phyloP scores from a whole-genome alignment of 2,329 filamentous ascomycete species.

The Xylaria sp. region DNA sequence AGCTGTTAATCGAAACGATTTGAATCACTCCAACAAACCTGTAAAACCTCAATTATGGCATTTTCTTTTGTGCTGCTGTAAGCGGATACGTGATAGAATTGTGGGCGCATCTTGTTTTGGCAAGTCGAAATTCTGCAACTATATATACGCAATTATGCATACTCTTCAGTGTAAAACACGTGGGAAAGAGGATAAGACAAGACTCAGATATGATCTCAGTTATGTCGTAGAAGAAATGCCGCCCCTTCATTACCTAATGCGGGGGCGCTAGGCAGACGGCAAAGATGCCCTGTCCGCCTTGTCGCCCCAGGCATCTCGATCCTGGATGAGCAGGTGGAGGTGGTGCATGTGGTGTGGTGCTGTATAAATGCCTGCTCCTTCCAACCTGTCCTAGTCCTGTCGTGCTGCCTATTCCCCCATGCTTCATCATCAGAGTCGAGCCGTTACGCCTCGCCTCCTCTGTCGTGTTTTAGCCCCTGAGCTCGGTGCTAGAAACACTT shows the following conservation, averaged over 20 bases:
- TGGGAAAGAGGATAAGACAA: too few relatives aligned
- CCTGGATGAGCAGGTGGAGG: background rate
- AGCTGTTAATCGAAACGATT: background rate
- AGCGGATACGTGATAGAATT: background rate
- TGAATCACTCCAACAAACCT: background rate
- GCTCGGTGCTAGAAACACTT: background rate
- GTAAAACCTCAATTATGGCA: background rate
- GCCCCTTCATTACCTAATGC: background rate
- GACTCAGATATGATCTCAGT: too few relatives aligned
- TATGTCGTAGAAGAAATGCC: background rate
- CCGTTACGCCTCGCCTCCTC: too few relatives aligned
- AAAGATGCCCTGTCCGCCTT: too few relatives aligned
- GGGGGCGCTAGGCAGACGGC: background rate
- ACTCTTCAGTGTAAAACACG: too few relatives aligned
- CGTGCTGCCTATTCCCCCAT: background rate
- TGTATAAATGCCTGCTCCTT: conserved; percentile 15
- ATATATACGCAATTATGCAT: too few relatives aligned
- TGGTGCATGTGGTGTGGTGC: background rate
- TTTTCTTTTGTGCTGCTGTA: background rate
- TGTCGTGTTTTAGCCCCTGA: background rate
- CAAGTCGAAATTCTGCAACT: background rate
- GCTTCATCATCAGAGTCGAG: background rate
- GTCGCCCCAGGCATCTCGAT: background rate
- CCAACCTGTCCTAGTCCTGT: background rate
- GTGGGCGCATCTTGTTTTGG: background rate